Evolutionary conservation across 805 yeast genomes (phyloP).

Genomic region (Suhomyces pyralidae): DNA sequence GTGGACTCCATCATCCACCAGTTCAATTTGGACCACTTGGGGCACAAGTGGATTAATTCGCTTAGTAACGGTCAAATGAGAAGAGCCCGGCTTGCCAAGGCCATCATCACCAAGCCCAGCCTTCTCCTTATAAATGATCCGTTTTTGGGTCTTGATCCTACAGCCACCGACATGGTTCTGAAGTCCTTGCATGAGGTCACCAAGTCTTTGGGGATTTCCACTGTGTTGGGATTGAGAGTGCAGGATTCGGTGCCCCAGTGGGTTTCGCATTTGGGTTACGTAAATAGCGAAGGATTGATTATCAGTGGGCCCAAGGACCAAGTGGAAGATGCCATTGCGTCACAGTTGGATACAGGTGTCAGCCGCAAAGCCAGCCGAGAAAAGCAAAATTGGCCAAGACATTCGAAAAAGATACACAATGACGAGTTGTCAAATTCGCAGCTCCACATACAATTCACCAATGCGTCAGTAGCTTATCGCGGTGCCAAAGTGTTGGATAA

Average conservation of each 20-base stretch:
- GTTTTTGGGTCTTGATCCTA: conserved; percentile 84
- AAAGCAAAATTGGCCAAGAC: not conserved
- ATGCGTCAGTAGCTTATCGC: conserved; percentile 63
- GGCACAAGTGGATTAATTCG: conserved; percentile 77
- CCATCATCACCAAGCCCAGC: conserved; percentile 62
- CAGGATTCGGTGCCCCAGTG: conserved; percentile 79
- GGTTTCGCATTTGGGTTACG: conserved; percentile 70
- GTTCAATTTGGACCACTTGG: conserved; percentile 55
- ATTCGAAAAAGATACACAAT: not conserved
- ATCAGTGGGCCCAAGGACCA: conserved; percentile 43
- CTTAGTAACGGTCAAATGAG: conserved; percentile 93
- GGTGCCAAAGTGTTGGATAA: conserved; percentile 58
- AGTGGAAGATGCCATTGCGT: not conserved
- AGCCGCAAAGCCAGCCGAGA: not conserved
- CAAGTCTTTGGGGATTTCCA: conserved; percentile 44
- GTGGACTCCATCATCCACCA: conserved; percentile 44
- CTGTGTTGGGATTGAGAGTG: conserved; percentile 71
- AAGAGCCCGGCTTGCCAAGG: conserved; percentile 80
- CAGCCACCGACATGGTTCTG: conserved; percentile 60
- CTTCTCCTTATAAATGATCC: conserved; percentile 85
- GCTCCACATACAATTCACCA: conserved; percentile 46
- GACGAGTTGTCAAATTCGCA: not conserved
- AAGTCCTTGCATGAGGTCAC: conserved; percentile 39
- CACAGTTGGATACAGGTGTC: not conserved
- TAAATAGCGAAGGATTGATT: conserved; percentile 53